phyloP scores from a whole-genome alignment of 345 rosid species.

The Stellera chamaejasme region DNA sequence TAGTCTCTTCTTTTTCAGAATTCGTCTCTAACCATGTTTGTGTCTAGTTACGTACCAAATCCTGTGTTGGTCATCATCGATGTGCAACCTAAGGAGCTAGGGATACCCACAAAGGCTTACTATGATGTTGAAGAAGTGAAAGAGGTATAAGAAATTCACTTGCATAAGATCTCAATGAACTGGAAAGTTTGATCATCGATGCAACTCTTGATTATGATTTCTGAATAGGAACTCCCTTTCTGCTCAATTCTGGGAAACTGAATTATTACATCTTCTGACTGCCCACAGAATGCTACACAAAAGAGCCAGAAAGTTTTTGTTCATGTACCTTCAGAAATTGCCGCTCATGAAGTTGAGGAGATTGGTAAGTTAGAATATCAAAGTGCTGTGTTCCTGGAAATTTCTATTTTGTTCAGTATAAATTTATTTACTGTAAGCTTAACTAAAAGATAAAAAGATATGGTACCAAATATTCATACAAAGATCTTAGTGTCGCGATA shows the following conservation, averaged over 20 bases:
- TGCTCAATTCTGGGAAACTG: not conserved
- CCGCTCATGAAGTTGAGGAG: slow-evolving; percentile 87
- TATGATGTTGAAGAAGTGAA: slow-evolving; percentile 80
- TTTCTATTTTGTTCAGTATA: not conserved
- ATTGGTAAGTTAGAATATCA: slow-evolving; percentile 39
- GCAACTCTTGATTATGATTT: not conserved
- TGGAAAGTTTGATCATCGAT: not conserved
- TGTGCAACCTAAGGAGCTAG: slow-evolving; percentile 85
- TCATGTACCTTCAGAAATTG: slow-evolving; percentile 72
- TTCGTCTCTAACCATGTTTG: not conserved
- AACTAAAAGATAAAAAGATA: too few relatives aligned
- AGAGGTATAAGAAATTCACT: slow-evolving; percentile 30
- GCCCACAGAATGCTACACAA: slow-evolving; percentile 73
- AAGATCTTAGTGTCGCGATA: too few relatives aligned
- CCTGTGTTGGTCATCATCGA: slow-evolving; percentile 89
- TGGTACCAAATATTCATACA: too few relatives aligned
- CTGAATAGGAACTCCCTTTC: not conserved
- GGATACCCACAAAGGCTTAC: slow-evolving; percentile 86
- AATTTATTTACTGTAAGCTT: not conserved
- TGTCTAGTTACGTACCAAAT: slow-evolving; percentile 70
- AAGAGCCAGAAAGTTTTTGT: slow-evolving; percentile 83
- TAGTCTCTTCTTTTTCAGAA: not conserved
- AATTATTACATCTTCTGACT: not conserved
- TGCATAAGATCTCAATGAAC: not conserved
- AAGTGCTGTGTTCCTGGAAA: not conserved